Evolutionary conservation across 306 rosid genomes (phyloP).

Genomic region (Calophaca sinica): DNA sequence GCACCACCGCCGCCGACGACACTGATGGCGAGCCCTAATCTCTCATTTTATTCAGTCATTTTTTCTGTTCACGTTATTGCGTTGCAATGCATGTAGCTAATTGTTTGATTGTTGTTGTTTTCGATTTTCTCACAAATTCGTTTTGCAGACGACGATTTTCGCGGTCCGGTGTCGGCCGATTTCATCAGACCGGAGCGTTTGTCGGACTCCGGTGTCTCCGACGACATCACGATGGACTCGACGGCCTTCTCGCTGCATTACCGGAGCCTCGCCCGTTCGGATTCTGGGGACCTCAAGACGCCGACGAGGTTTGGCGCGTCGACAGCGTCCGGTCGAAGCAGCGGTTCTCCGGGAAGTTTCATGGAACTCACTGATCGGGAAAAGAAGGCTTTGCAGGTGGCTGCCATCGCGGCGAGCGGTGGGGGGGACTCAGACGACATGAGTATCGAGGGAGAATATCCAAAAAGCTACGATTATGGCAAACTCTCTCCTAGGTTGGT

Average conservation of each 20-base stretch:
- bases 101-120: neutral
- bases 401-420: constrained; percentile 48
- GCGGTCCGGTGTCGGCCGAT: constrained; percentile 80
- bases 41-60: neutral
- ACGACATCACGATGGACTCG: constrained; percentile 89
- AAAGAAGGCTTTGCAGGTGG: constrained; percentile 45
- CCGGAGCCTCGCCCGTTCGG: constrained; percentile 84
- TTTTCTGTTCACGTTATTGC: neutral
- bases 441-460: constrained; percentile 74
- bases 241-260: constrained; percentile 93
- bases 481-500: constrained; percentile 63
- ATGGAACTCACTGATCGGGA: constrained; percentile 68
- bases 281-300: constrained; percentile 77
- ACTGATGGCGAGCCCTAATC: constrained; percentile 41
- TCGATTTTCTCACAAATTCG: neutral
- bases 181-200: constrained; percentile 80
- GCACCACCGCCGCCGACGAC: constrained; percentile 42
- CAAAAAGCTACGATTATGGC: constrained; percentile 59
- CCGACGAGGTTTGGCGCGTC: constrained; percentile 60
- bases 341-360: constrained; percentile 60
- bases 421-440: constrained; percentile 75
- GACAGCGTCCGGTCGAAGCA: constrained; percentile 51
- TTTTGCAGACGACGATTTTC: constrained; percentile 74
- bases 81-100: neutral
- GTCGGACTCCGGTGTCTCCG: constrained; percentile 73